Conservation (phyloP, 129 eudicot species). For the Artemisia tridentata region DNA sequence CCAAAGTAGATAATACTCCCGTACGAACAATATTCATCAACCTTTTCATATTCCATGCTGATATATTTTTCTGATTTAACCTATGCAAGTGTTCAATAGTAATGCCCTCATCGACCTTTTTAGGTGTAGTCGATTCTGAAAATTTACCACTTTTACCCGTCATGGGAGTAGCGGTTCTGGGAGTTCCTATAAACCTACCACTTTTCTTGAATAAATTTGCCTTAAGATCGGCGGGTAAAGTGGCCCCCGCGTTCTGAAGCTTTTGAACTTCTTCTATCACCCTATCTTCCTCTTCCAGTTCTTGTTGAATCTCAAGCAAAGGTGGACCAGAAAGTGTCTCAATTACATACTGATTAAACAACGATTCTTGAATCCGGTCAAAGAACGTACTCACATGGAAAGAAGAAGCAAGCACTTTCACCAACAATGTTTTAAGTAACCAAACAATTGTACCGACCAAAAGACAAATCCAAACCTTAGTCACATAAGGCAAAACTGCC, state of each 20-base stretch:
- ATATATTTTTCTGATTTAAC: slow-evolving; percentile 65
- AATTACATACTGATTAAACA: slow-evolving; percentile 59
- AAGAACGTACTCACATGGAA: slow-evolving; percentile 61
- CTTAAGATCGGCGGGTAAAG: slow-evolving; percentile 61
- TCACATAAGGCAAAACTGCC: slow-evolving; percentile 44
- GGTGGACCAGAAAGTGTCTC: slow-evolving; percentile 59
- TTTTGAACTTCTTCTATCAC: slow-evolving; percentile 57
- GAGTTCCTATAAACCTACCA: slow-evolving; percentile 47
- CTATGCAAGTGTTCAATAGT: slow-evolving; percentile 75
- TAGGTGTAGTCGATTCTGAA: slow-evolving; percentile 36
- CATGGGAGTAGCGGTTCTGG: slow-evolving; percentile 35
- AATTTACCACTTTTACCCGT: slow-evolving; percentile 46
- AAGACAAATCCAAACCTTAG: slow-evolving; percentile 51
- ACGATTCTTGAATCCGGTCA: slow-evolving; percentile 61
- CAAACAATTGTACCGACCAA: slow-evolving; percentile 50
- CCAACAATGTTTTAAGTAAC: slow-evolving; percentile 47
- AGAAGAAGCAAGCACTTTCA: slow-evolving; percentile 52
- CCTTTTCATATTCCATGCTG: slow-evolving; percentile 93
- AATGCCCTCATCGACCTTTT: slow-evolving; percentile 50
- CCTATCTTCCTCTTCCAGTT: slow-evolving; percentile 54
- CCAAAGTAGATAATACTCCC: slow-evolving; percentile 68
- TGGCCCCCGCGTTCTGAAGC: slow-evolving; percentile 62
- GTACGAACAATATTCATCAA: slow-evolving; percentile 67
- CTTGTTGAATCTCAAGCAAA: slow-evolving; percentile 39
- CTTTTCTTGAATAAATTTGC: slow-evolving; percentile 54